Conservation (phyloP, 2,329 filamentous ascomycete species). For the Phaeoacremonium minimum region DNA sequence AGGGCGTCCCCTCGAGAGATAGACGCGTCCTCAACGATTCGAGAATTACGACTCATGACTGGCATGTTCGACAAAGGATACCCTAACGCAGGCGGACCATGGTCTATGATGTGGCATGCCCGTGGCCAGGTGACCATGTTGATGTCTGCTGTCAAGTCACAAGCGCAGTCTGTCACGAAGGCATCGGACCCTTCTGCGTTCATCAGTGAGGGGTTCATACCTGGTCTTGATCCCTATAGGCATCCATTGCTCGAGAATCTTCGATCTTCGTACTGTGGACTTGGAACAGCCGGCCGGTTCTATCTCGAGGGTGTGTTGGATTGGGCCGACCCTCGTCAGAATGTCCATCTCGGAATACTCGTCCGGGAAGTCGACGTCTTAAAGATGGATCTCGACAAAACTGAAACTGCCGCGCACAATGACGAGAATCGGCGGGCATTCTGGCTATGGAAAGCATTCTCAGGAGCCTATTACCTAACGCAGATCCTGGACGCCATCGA, state of each 20-base stretch:
- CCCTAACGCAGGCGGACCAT: not conserved
- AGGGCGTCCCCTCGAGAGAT: not conserved
- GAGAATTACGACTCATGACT: not conserved
- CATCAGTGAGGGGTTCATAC: not conserved
- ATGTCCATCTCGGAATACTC: not conserved
- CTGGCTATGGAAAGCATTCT: not conserved
- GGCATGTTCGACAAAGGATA: not conserved
- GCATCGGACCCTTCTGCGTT: not conserved
- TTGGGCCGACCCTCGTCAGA: not conserved
- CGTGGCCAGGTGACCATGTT: not conserved
- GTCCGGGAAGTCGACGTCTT: not conserved
- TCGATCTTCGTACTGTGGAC: not conserved
- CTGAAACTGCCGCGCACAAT: not conserved
- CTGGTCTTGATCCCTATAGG: not conserved
- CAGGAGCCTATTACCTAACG: not conserved
- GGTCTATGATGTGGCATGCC: not conserved
- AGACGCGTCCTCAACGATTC: not conserved
- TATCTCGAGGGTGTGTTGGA: not conserved
- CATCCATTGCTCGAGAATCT: not conserved
- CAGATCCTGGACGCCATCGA: not conserved
- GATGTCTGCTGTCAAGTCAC: not conserved
- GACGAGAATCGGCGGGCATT: not conserved
- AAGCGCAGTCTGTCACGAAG: not conserved
- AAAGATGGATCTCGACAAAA: not conserved
- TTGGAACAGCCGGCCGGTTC: not conserved